Evolutionary conservation across 768 basidiomycete genomes (phyloP).

Genomic region (Gymnopilus dilepis): DNA sequence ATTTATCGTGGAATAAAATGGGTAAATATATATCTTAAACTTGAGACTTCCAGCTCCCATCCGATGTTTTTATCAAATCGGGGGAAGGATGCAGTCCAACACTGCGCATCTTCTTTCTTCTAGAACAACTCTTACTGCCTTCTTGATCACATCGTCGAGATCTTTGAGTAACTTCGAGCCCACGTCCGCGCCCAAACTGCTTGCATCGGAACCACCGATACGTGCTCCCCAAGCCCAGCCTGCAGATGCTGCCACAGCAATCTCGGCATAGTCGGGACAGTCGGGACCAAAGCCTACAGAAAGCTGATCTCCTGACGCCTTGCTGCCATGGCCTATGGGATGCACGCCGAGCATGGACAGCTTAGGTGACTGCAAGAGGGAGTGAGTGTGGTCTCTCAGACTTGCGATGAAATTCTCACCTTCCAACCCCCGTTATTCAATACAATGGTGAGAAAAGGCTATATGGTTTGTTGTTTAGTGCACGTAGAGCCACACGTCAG

Average conservation of each 20-base stretch:
- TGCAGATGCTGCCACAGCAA: constrained; percentile 70
- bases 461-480: neutral
- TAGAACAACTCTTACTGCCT: constrained; percentile 61
- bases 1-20: no score
- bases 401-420: constrained; percentile 33
- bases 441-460: constrained; percentile 76
- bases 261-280: constrained; percentile 61
- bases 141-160: constrained; percentile 38
- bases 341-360: constrained; percentile 70
- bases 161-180: constrained; percentile 23
- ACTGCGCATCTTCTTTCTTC: constrained; percentile 68
- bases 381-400: neutral
- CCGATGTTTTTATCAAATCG: no score
- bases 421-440: constrained; percentile 79
- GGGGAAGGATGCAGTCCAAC: constrained; percentile 61
- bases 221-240: constrained; percentile 68
- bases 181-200: constrained; percentile 9
- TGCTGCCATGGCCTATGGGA: constrained; percentile 59
- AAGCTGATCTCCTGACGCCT: constrained; percentile 50
- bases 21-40: no score
- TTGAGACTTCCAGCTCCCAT: no score
- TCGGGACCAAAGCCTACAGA: constrained; percentile 70
- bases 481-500: neutral
- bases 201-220: constrained; percentile 31
- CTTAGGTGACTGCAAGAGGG: constrained; percentile 53